Base-by-base conservation (phyloP, 257 asterid genomes). In the Rehmannia glutinosa region DNA sequence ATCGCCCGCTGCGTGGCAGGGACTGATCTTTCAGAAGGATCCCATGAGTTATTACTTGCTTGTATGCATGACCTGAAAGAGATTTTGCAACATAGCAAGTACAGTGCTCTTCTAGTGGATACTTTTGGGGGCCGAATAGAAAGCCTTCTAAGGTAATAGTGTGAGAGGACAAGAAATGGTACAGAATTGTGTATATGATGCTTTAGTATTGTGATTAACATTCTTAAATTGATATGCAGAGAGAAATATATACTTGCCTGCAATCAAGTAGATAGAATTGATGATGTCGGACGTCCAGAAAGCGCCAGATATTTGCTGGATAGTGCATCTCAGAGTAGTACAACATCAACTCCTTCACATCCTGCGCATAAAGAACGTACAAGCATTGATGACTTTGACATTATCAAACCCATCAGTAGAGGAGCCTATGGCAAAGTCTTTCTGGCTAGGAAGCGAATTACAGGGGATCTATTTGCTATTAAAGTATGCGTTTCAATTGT, bases 391-490 rank as follows among this genome's bases (percentile, higher is more conserved):
- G 98, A 92, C 63, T 92, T 92, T 81, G 96, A 86, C 73, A 87
- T 90, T 66, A 87, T 92, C 61, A 92, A 92, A 78, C 97, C 96
- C 32, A 83, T 92, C 76, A 92, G 95, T 72, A 80, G 97, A 72
- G 98, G 98, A 75, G 97, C 98, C 72, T 92, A 84, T 70, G 98
- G 98, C 63, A 87, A 84, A 81, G 97, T 92, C 35, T 92, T 81
- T 74, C 83, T 92, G 78, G 94, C 98, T 21, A 81, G 96, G 68
- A 92, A 92, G 78, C 84, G 94, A 77, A 78, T 93, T 66, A 92
- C 98, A 21, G 97, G 98, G 62, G 98, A 92, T 83, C 77, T 87
- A 58, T 92, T 92, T 75, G 98, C 98, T 50, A 90, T 92, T 60
- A 92, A 92, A 97, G 98, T 87, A 69, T 66, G 69, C 3, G 20